Percentiles rank a stretch among this genome's conserved stretches.
These are phyloP conservation scores for Posidonia oceanica DNA, from an alignment of 116 monocot species.

Conservation along the genomic window DNA sequence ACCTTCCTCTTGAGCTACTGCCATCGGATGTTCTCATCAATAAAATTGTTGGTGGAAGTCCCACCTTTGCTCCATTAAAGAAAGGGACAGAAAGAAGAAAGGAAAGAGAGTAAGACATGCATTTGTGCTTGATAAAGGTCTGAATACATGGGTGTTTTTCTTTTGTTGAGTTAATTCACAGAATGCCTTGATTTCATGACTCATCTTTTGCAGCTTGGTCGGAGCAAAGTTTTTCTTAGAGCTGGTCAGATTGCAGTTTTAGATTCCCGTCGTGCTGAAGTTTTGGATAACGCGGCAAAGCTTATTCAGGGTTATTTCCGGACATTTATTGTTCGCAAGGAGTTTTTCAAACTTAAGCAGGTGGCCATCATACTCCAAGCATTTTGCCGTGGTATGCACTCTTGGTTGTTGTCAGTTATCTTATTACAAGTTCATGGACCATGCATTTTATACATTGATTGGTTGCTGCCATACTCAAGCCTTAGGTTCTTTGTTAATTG, in stretches of 20 bases:
- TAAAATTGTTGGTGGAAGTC: too few relatives aligned
- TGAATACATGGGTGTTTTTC: too few relatives aligned
- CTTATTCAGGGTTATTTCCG: conserved; percentile 49
- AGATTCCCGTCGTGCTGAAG: conserved; percentile 66
- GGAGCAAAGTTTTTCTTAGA: conserved; percentile 85
- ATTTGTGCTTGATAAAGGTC: too few relatives aligned
- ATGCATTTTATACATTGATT: background rate
- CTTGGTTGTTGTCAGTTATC: background rate
- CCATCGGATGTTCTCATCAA: too few relatives aligned
- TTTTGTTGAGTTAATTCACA: too few relatives aligned
- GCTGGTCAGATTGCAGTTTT: conserved; percentile 89
- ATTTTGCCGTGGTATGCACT: conserved; percentile 68
- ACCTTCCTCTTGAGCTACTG: too few relatives aligned
- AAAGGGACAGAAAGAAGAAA: too few relatives aligned
- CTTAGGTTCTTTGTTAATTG: too few relatives aligned
- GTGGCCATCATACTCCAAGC: conserved; percentile 55
- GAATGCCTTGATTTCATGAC: background rate
- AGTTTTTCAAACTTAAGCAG: conserved; percentile 30
- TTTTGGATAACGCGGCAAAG: conserved; percentile 66
- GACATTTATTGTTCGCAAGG: conserved; percentile 44
- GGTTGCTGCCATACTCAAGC: too few relatives aligned
- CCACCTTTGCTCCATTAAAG: too few relatives aligned
- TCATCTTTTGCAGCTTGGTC: conserved; percentile 59
- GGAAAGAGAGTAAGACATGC: too few relatives aligned
- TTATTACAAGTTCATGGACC: background rate